Percentiles rank a stretch among this genome's conserved stretches.
Conservation (phyloP, 768 basidiomycete genomes). For the Lentinula sp. region DNA sequence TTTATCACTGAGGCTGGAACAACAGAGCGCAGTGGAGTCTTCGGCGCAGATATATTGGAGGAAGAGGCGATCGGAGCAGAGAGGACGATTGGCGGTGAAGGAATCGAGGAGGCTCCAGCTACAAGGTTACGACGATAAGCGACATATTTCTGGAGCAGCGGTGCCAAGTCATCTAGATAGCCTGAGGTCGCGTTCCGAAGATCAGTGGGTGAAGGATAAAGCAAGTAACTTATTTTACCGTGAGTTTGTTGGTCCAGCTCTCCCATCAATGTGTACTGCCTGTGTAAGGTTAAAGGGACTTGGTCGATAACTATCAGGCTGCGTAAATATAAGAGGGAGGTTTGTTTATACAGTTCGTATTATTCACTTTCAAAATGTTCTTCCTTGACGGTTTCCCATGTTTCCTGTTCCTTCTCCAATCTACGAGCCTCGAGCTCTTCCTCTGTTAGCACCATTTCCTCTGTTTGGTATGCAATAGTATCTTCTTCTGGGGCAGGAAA, state of each 20-base stretch:
- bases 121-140: conserved; percentile 5
- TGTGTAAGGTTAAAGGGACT: conserved; percentile 66
- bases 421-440: conserved; percentile 20
- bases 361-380: conserved; percentile 70
- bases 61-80: background rate
- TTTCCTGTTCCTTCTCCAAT: conserved; percentile 49
- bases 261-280: conserved; percentile 62
- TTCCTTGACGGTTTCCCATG: conserved; percentile 74
- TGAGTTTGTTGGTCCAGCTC: conserved; percentile 68
- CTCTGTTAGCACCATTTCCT: background rate
- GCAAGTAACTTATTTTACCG: conserved; percentile 27
- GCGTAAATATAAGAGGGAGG: background rate
- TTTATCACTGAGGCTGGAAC: background rate
- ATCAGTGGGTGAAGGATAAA: background rate
- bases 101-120: background rate
- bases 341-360: background rate
- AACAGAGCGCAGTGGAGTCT: background rate
- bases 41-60: background rate
- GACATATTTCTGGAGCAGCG: conserved; percentile 44
- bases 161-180: conserved; percentile 33
- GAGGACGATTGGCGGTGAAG: background rate
- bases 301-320: conserved; percentile 60
- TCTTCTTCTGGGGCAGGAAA: background rate
- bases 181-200: conserved; percentile 19
- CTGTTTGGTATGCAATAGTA: background rate